Conservation (phyloP, 2,329 filamentous ascomycete species). For the Ophiostoma angusticollis region DNA sequence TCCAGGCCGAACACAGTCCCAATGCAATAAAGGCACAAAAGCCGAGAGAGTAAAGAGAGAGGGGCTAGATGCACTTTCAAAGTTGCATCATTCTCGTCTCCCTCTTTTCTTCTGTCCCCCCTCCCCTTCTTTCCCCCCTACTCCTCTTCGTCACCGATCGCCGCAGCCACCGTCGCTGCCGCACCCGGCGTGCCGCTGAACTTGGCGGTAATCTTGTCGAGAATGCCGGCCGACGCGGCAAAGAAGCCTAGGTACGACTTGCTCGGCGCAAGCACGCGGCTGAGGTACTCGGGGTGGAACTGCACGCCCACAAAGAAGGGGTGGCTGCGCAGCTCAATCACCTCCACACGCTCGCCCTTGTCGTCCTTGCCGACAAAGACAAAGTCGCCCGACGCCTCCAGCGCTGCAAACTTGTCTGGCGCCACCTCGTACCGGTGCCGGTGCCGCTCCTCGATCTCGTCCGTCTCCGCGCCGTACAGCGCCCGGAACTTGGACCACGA, state of each 20-base stretch:
- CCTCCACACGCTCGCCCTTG: slow-evolving; percentile 60
- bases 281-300: slow-evolving; percentile 79
- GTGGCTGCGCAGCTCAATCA: slow-evolving; percentile 63
- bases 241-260: slow-evolving; percentile 75
- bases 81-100: no score
- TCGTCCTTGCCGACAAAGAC: slow-evolving; percentile 66
- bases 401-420: slow-evolving; percentile 49
- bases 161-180: not conserved
- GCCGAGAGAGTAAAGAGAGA: no score
- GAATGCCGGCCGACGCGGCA: slow-evolving; percentile 58
- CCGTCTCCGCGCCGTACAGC: slow-evolving; percentile 45
- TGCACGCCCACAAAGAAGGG: slow-evolving; percentile 66
- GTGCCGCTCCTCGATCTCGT: slow-evolving; percentile 51
- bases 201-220: slow-evolving; percentile 32
- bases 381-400: slow-evolving; percentile 48
- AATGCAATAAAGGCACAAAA: no score
- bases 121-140: not conserved
- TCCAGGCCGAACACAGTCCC: no score
- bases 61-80: no score
- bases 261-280: slow-evolving; percentile 59
- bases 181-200: slow-evolving; percentile 7
- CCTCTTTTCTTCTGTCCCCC: no score
- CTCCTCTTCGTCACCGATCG: not conserved
- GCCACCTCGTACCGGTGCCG: slow-evolving; percentile 75
- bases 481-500: slow-evolving; percentile 55